Conservation (phyloP, 1,284 basidiomycete genomes). For the Cyathus pygmaeus region DNA sequence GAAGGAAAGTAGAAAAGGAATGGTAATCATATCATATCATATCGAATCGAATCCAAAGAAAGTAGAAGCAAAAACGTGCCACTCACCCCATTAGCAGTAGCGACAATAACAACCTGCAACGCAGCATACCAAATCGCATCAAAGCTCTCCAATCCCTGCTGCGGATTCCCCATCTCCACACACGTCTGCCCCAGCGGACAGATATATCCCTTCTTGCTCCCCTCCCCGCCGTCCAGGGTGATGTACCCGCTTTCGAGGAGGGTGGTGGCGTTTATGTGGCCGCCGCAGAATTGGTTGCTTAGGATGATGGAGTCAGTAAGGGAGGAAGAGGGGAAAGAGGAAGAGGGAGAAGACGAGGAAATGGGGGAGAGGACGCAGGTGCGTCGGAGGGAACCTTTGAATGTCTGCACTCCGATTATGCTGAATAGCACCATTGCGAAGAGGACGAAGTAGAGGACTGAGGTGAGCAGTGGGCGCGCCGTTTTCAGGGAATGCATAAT, state of each 20-base stretch:
- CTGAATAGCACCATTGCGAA: constrained; percentile 93
- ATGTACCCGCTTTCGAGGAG: constrained; percentile 60
- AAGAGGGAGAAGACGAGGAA: no score
- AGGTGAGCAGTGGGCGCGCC: constrained; percentile 87
- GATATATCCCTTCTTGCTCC: constrained; percentile 74
- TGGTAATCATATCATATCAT: no score
- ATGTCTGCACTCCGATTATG: constrained; percentile 91
- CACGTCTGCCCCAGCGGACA: constrained; percentile 88
- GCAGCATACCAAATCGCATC: constrained; percentile 89
- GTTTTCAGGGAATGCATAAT: constrained; percentile 95
- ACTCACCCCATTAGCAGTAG: constrained; percentile 80
- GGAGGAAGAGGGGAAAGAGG: no score
- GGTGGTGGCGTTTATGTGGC: constrained; percentile 71
- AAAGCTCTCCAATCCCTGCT: constrained; percentile 80
- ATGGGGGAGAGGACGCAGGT: constrained; percentile 65
- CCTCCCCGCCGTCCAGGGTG: constrained; percentile 43
- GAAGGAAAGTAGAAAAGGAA: no score
- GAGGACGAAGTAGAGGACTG: constrained; percentile 90
- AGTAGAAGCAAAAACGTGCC: neutral
- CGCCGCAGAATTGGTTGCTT: constrained; percentile 77
- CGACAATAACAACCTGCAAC: constrained; percentile 88
- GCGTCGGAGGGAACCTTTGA: constrained; percentile 84
- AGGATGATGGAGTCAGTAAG: no score
- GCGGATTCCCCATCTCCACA: constrained; percentile 78
- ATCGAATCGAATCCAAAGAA: neutral